Evolutionary conservation across 2,329 filamentous ascomycete genomes (phyloP), one percentile per base, ranked within the genome.

Genomic region (Penicillium brasilianum): DNA sequence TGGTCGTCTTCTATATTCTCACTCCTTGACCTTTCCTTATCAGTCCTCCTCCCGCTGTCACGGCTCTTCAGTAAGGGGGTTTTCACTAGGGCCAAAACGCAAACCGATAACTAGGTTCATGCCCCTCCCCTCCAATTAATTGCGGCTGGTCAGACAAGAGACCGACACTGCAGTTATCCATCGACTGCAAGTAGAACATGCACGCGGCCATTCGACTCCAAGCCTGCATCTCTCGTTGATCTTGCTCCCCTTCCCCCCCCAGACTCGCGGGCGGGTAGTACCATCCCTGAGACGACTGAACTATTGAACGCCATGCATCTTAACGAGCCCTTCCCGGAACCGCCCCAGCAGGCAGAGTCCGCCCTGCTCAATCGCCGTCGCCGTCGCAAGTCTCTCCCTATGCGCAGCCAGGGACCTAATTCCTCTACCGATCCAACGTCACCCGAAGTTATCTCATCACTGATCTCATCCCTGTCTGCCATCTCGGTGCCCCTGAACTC

Each of bases 401-500:
- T 69, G 55, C 76, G 73, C 58, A 68, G 69, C 34, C 72, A 71
- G 51, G 67, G 72, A n/a, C 61, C 69, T 52, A 72, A 72, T 60
- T 68, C 70, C n/a, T 66, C 71, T 16, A 68, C 77, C 54, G 77
- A 80, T 65, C 76, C 77, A 43, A 77, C 78, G n/a, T 82, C 80
- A 20, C 78, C 80, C 18, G 80, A 82, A 66, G 76, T 83, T 32
- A 83, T 89, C 64, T 85, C 85, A 16, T 85, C 84, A 51, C 80
- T 89, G 61, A 87, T 88, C 72, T 84, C 85, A 62, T 87, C 86
- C 32, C 80, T 89, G 46, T 85, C 85, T 18, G 79, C 82, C 65
- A 85, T 87, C 62, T 84, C 85, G 5, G 83, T 86, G 52, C 89
- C 90, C 22, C 85, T 89, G 58, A 87, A 84, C 73, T 83, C 85